Percentiles rank a stretch among this genome's conserved stretches.
These are phyloP conservation scores for Colletotrichum costaricense DNA, from an alignment of 2,329 filamentous ascomycete genomes.

Conservation along the genomic window DNA sequence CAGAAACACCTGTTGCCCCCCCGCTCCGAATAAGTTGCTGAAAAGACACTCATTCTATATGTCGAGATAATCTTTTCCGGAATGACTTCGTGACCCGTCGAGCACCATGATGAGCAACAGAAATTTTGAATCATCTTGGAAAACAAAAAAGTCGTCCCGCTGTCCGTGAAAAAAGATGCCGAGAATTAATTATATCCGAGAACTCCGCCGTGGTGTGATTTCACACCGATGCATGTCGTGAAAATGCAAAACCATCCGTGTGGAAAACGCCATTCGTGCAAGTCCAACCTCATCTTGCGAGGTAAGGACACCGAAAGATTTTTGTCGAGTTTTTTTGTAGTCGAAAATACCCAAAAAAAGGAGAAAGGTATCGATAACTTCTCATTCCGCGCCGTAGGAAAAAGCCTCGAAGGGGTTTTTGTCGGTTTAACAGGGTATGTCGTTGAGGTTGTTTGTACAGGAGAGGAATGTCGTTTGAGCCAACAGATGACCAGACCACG, in stretches of 20 bases:
- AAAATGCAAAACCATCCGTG: slow-evolving; percentile 58
- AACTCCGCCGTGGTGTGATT: slow-evolving; percentile 54
- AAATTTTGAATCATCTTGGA: slow-evolving; percentile 55
- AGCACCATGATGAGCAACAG: slow-evolving; percentile 45
- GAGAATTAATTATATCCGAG: slow-evolving; percentile 43
- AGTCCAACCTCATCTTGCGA: slow-evolving; percentile 50
- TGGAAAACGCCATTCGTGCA: slow-evolving; percentile 58
- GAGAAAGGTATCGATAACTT: slow-evolving; percentile 59
- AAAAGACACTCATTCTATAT: slow-evolving; percentile 62
- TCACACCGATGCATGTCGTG: slow-evolving; percentile 60
- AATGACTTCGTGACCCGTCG: slow-evolving; percentile 35
- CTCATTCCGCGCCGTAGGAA: slow-evolving; percentile 50
- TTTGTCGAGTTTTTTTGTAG: slow-evolving; percentile 30
- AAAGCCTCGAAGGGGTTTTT: slow-evolving; percentile 40
- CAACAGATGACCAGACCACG: slow-evolving; percentile 44
- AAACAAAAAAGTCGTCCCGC: slow-evolving; percentile 49
- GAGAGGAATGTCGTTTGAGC: slow-evolving; percentile 42
- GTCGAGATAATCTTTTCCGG: slow-evolving; percentile 57
- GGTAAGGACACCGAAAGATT: slow-evolving; percentile 38
- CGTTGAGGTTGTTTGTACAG: slow-evolving; percentile 63
- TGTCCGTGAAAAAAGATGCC: slow-evolving; percentile 45
- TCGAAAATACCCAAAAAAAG: slow-evolving; percentile 41
- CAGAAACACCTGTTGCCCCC: slow-evolving; percentile 49
- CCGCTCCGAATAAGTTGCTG: slow-evolving; percentile 41
- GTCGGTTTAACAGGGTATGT: slow-evolving; percentile 53